Conservation (phyloP, 2,329 filamentous ascomycete species). For the Exserohilum turcica region DNA sequence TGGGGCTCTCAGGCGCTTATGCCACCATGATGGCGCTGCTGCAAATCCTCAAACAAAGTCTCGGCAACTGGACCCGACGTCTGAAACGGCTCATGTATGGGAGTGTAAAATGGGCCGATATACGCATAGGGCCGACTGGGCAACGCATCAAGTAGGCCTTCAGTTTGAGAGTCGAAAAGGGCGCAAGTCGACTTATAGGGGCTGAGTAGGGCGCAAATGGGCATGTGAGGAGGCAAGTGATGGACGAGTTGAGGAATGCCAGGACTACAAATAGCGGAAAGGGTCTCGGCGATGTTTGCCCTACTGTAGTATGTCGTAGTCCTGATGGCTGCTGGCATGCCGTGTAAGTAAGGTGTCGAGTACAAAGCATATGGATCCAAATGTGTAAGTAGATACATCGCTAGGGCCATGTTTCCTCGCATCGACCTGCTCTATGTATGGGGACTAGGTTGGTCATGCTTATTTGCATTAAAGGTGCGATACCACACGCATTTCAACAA, state of each 20-base stretch:
- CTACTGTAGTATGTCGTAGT: no score
- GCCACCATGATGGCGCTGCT: not conserved
- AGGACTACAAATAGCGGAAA: not conserved
- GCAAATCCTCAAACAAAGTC: conserved; percentile 2
- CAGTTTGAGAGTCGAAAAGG: not conserved
- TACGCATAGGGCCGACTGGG: not conserved
- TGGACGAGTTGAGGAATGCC: not conserved
- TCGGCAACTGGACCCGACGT: not conserved
- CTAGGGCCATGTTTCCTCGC: no score
- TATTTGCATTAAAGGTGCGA: no score
- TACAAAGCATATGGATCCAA: no score
- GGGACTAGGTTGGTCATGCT: no score
- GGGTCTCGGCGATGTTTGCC: no score
- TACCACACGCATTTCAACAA: no score
- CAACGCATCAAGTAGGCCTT: not conserved
- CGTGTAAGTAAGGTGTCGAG: no score
- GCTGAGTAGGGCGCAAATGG: not conserved
- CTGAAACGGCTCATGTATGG: not conserved
- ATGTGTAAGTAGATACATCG: no score
- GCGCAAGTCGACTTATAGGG: not conserved
- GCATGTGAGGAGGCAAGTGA: not conserved
- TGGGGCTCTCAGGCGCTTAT: not conserved
- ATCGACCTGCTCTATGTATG: no score
- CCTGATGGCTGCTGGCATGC: no score
- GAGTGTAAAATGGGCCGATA: not conserved